Evolutionary conservation across 352 stramenopile species (phyloP).

Genomic region (Phytopythium aichiense): DNA sequence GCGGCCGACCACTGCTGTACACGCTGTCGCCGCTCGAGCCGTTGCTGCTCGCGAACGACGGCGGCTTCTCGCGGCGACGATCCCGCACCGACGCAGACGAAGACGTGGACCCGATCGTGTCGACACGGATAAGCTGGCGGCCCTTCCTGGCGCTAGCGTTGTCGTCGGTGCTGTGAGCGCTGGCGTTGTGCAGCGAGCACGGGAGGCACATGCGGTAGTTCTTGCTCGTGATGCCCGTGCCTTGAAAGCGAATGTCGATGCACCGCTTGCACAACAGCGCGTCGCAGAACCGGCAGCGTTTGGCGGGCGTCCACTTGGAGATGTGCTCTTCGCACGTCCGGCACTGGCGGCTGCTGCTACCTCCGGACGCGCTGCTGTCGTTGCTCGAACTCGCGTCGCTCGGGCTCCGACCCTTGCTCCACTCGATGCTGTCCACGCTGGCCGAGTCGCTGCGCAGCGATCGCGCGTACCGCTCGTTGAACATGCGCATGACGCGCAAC

Average conservation of each 20-base stretch:
- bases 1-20: conserved; percentile 16
- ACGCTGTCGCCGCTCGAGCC: conserved; percentile 11
- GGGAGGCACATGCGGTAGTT: conserved; percentile 58
- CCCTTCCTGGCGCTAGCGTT: neutral
- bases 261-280: conserved; percentile 63
- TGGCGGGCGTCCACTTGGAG: conserved; percentile 61
- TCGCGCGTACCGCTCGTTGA: conserved; percentile 8
- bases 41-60: conserved; percentile 4
- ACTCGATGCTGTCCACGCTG: conserved; percentile 8
- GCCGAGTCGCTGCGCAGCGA: conserved; percentile 7
- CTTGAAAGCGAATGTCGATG: conserved; percentile 45
- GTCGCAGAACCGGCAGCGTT: conserved; percentile 58
- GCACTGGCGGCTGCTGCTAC: conserved; percentile 24
- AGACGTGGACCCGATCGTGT: neutral
- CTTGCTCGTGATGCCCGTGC: conserved; percentile 26
- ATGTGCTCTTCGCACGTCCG: conserved; percentile 49
- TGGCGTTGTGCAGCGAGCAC: conserved; percentile 22
- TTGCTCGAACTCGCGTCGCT: conserved; percentile 8
- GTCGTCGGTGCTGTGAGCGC: neutral
- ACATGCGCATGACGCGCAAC: conserved; percentile 53
- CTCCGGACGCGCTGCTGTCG: neutral
- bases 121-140: neutral
- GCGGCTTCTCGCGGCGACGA: conserved; percentile 1
- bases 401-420: neutral
- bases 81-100: neutral